A percentile compares a stretch with the other conserved stretches of the same genome.
These are phyloP conservation scores for Albophoma yamanashiensis DNA, from an alignment of 2,329 filamentous ascomycete genomes.

Conservation along the genomic window DNA sequence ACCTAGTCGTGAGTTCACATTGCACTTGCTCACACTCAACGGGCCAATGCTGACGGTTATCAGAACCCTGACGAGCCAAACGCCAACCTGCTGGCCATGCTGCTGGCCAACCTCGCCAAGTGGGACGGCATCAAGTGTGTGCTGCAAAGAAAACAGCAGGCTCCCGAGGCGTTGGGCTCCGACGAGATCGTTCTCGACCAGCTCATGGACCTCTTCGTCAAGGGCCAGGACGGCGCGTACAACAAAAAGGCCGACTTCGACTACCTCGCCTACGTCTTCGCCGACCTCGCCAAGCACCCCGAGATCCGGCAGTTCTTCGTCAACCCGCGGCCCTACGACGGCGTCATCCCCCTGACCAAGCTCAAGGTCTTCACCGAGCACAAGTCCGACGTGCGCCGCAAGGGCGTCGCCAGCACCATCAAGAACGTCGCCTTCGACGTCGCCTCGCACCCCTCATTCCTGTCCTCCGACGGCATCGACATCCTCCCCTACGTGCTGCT, in stretches of 20 bases:
- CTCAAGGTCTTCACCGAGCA: conserved; percentile 92
- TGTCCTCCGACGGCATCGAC: conserved; percentile 63
- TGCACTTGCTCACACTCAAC: not conserved
- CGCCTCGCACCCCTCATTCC: conserved; percentile 56
- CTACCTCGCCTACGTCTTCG: conserved; percentile 89
- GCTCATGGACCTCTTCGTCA: conserved; percentile 91
- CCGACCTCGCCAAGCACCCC: conserved; percentile 76
- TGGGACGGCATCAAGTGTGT: conserved; percentile 61
- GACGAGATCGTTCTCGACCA: conserved; percentile 75
- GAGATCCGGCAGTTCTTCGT: conserved; percentile 69
- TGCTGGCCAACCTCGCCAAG: conserved; percentile 86
- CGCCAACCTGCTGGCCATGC: conserved; percentile 79
- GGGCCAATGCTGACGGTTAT: not conserved
- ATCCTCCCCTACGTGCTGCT: conserved; percentile 82
- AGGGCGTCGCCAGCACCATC: conserved; percentile 91
- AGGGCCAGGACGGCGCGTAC: conserved; percentile 70
- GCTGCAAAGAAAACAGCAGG: conserved; percentile 53
- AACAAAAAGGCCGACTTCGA: conserved; percentile 83
- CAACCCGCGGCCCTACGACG: conserved; percentile 63
- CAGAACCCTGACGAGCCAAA: conserved; percentile 66
- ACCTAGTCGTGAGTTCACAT: conserved; percentile 55
- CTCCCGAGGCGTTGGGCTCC: conserved; percentile 60
- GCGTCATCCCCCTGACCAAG: conserved; percentile 81
- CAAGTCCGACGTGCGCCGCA: conserved; percentile 67
- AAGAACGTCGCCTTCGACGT: conserved; percentile 89